phyloP scores from a whole-genome alignment of 345 rosid genomes.

The Mercurialis annua region DNA sequence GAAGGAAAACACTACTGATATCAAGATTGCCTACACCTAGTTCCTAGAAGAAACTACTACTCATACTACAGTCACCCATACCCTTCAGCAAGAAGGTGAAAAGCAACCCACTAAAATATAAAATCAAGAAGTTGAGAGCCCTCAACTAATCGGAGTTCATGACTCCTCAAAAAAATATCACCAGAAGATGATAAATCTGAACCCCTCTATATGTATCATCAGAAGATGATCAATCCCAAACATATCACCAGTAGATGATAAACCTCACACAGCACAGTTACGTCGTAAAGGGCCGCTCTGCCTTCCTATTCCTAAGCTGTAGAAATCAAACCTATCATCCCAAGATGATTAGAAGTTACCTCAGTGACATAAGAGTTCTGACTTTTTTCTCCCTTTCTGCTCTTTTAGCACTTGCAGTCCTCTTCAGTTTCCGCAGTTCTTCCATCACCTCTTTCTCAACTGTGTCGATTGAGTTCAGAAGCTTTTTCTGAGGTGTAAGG shows the following conservation, averaged over 20 bases:
- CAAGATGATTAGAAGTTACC: conserved; percentile 36
- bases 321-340: not conserved
- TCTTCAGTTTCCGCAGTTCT: conserved; percentile 59
- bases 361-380: conserved; percentile 72
- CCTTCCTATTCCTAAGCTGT: conserved; percentile 2
- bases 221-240: conserved; percentile 24
- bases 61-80: conserved; percentile 7
- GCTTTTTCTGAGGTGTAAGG: conserved; percentile 88
- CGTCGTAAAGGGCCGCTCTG: conserved; percentile 1
- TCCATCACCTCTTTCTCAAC: conserved; percentile 73
- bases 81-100: conserved; percentile 26
- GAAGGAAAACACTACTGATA: conserved; percentile 14
- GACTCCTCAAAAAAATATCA: conserved; percentile 19
- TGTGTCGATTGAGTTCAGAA: conserved; percentile 71
- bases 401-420: conserved; percentile 63
- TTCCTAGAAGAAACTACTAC: conserved; percentile 6
- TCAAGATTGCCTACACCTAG: not conserved
- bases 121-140: conserved; percentile 15
- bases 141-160: conserved; percentile 1
- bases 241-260: conserved; percentile 31
- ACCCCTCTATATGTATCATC: conserved; percentile 18
- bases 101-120: conserved; percentile 14
- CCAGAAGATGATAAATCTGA: conserved; percentile 28
- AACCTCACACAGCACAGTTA: conserved; percentile 18
- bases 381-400: conserved; percentile 63